Evolutionary conservation across 2,329 filamentous ascomycete genomes (phyloP).

Genomic region (Stagonosporopsis chrysanthemi): DNA sequence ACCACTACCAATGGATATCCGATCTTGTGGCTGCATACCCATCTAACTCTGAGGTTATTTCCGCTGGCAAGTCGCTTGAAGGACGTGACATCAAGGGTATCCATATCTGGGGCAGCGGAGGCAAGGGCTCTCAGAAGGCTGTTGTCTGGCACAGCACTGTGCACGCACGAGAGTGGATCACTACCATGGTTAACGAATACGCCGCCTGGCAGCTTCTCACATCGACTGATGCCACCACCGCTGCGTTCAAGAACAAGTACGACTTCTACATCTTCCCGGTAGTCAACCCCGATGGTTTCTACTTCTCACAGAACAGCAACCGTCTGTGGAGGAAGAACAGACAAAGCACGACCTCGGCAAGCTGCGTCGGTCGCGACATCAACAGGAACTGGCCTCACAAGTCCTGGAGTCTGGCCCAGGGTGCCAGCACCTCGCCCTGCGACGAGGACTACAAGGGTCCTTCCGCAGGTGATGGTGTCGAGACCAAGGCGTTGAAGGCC

Average conservation of each 20-base stretch:
- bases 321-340: constrained; percentile 52
- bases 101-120: constrained; percentile 50
- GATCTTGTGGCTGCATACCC: constrained; percentile 48
- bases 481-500: constrained; percentile 54
- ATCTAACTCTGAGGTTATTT: constrained; percentile 45
- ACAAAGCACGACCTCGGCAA: constrained; percentile 36
- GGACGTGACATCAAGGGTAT: constrained; percentile 50
- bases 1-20: constrained; percentile 44
- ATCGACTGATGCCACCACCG: constrained; percentile 38
- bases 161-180: constrained; percentile 50
- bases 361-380: constrained; percentile 50
- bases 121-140: constrained; percentile 47
- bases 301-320: constrained; percentile 48
- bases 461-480: constrained; percentile 44
- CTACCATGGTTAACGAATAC: constrained; percentile 48
- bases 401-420: constrained; percentile 40
- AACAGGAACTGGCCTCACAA: constrained; percentile 52
- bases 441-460: constrained; percentile 49
- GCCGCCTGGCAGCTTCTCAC: constrained; percentile 48
- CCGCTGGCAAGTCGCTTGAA: constrained; percentile 45
- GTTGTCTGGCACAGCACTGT: constrained; percentile 51
- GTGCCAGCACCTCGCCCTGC: constrained; percentile 48
- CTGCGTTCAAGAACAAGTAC: constrained; percentile 64
- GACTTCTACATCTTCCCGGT: constrained; percentile 67
- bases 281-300: constrained; percentile 52